Evolutionary conservation across 495 filamentous ascomycete species (phyloP), one percentile per base, ranked within the genome.

Genomic region (Cladorrhinum samala): DNA sequence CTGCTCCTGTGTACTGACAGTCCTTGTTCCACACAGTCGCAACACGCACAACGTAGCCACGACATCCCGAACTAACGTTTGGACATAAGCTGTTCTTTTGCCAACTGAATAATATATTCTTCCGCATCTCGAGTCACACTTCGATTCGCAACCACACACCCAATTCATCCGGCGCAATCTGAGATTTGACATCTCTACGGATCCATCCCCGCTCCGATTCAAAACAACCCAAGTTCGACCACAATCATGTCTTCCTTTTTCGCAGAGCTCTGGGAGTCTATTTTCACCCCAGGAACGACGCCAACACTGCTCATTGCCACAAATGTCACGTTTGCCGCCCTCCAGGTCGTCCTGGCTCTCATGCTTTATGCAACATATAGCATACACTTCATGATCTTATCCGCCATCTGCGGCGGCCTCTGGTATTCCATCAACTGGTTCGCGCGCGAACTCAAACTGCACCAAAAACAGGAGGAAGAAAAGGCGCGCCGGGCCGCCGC

Each of bases 401-500:
- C 88, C 6, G 64, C 82, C 44, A 72, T 98, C 8, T 88, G 82
- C 37, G 90, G 71, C 1, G 86, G 88, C 0, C 77, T 98, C 20
- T 98, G 93, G 93, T 87, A 78, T 69, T 81, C 84, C 18, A 95
- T 98, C 70, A 96, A 96, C 72, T 98, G 93, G 93, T 98, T 98
- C 63, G 89, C 90, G 38, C 66, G 68, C 19, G 93, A 98, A 74
- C 74, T 98, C 30, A 76, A 75, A 47, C 71, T 71, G 9, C 83
- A 83, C 39, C 83, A 87, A 61, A 72, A 68, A 18, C 75, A 91
- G 64, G 82, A 84, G 57, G 75, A 81, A 46, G 77, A 78, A 50
- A 80, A 82, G 64, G 71, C 74, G 68, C 73, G 69, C 11, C 59
- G 62, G 20, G 68, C 72, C 30, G 61, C 58, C 44, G 66, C 61